A percentile compares a stretch with the other conserved stretches of the same genome.
Conservation (phyloP, 768 basidiomycete species). For the Tricholoma sp. region DNA sequence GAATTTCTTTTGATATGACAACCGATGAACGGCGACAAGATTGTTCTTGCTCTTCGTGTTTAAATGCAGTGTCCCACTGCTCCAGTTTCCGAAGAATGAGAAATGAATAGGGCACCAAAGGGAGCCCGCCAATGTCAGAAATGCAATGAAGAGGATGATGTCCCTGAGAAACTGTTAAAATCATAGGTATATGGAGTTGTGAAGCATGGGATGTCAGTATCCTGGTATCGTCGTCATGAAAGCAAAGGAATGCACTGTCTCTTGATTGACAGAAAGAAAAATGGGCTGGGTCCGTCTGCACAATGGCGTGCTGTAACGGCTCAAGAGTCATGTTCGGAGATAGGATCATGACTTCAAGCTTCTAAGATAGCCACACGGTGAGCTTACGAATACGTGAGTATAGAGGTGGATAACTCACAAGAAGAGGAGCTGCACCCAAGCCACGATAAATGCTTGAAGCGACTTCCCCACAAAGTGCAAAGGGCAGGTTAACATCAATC, state of each 20-base stretch:
- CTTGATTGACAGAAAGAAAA: not conserved
- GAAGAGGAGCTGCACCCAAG: not conserved
- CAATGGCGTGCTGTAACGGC: not conserved
- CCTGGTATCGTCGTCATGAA: not conserved
- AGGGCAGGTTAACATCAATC: not conserved
- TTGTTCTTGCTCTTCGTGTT: not conserved
- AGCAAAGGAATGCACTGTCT: not conserved
- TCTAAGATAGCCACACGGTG: not conserved
- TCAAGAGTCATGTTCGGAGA: not conserved
- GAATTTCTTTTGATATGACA: not conserved
- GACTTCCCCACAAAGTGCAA: not conserved
- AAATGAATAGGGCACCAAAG: constrained; percentile 7
- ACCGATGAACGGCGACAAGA: not conserved
- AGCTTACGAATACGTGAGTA: not conserved
- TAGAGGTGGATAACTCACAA: not conserved
- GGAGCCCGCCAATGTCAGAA: constrained; percentile 1
- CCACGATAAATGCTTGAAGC: not conserved
- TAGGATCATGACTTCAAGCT: not conserved
- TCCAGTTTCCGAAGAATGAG: constrained; percentile 6
- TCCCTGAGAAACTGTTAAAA: not conserved
- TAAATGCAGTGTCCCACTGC: constrained; percentile 6
- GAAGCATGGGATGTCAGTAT: not conserved
- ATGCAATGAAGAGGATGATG: not conserved
- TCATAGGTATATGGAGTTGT: not conserved
- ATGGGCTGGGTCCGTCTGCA: not conserved